Percentiles rank a stretch among this genome's conserved stretches.
phyloP scores from a whole-genome alignment of 371 early-diverging fungal species.

The Cokeromyces recurvatus region DNA sequence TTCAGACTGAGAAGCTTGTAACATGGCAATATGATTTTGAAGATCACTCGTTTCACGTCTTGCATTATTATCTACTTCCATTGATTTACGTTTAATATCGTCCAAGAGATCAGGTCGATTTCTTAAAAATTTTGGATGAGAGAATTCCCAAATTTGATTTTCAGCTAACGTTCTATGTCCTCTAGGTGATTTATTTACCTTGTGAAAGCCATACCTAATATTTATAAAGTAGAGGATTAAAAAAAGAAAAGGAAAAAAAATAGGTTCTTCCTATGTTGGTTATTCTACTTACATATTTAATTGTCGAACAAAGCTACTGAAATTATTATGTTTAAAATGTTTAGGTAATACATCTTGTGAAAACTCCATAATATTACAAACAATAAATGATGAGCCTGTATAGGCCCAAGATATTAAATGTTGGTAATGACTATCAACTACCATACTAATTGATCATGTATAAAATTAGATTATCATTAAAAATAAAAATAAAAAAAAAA shows the following conservation, averaged over 20 bases:
- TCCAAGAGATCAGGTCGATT: slow-evolving; percentile 77
- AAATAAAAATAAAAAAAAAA: too few species aligned
- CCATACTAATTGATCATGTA: slow-evolving; percentile 55
- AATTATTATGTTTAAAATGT: slow-evolving; percentile 88
- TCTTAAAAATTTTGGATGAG: slow-evolving; percentile 79
- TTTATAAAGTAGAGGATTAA: neutral
- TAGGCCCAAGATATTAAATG: slow-evolving; percentile 83
- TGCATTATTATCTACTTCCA: slow-evolving; percentile 72
- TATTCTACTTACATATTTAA: slow-evolving; percentile 68
- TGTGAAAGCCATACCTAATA: slow-evolving; percentile 82
- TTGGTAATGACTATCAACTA: slow-evolving; percentile 73
- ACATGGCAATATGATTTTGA: slow-evolving; percentile 63
- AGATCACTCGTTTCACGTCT: slow-evolving; percentile 72
- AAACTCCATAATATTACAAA: slow-evolving; percentile 85
- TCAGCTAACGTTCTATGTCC: slow-evolving; percentile 80
- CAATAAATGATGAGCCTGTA: slow-evolving; percentile 85
- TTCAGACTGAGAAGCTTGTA: slow-evolving; percentile 75
- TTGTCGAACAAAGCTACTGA: slow-evolving; percentile 85
- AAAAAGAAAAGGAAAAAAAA: too few species aligned
- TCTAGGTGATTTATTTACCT: slow-evolving; percentile 81
- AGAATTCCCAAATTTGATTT: slow-evolving; percentile 93
- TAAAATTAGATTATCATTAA: neutral
- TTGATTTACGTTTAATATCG: slow-evolving; percentile 83
- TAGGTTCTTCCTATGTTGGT: neutral
- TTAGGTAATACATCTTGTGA: slow-evolving; percentile 73